Conservation (phyloP, 129 eudicot genomes). For the Helichrysum umbraculigerum region DNA sequence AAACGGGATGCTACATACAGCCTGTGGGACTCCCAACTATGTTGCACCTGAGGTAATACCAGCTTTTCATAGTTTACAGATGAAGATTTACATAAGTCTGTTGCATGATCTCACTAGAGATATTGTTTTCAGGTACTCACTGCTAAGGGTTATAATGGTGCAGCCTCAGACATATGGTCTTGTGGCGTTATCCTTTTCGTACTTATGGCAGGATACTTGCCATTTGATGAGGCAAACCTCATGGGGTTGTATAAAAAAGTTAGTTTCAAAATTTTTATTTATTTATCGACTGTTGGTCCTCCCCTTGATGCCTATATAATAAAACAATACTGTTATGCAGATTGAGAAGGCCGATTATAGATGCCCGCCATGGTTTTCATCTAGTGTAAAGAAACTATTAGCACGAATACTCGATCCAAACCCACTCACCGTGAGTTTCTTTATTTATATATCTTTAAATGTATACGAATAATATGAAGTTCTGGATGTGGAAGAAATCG, state of each 20-base stretch:
- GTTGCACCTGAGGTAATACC: constrained; percentile 91
- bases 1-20: constrained; percentile 84
- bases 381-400: constrained; percentile 58
- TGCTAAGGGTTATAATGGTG: constrained; percentile 84
- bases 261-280: constrained; percentile 16
- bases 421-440: constrained; percentile 69
- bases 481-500: not conserved
- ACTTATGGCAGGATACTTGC: constrained; percentile 94
- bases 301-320: not conserved
- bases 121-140: constrained; percentile 65
- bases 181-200: constrained; percentile 96
- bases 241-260: constrained; percentile 64
- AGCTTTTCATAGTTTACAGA: constrained; percentile 21
- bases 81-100: constrained; percentile 11
- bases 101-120: constrained; percentile 10
- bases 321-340: constrained; percentile 36
- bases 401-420: constrained; percentile 75
- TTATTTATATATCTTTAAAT: not conserved
- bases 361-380: constrained; percentile 80
- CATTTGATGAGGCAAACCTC: constrained; percentile 88
- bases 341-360: constrained; percentile 65
- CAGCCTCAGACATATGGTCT: constrained; percentile 88
- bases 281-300: not conserved
- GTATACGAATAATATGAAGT: constrained; percentile 3
- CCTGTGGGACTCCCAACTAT: constrained; percentile 96